Evolutionary conservation across 805 yeast genomes (phyloP).

Genomic region (Saturnispora gosingensis): DNA sequence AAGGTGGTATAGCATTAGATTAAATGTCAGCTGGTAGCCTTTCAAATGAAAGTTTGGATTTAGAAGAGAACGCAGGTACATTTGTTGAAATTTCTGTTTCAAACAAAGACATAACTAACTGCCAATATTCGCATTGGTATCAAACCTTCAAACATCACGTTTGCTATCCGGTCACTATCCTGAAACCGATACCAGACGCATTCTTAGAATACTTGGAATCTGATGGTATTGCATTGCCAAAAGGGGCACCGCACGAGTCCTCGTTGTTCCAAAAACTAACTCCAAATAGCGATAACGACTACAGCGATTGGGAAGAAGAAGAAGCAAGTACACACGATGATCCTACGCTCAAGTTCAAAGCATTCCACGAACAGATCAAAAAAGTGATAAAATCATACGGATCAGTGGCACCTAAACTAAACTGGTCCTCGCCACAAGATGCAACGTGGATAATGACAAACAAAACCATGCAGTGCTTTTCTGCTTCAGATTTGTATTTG

Average conservation of each 20-base stretch:
- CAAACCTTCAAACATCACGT: constrained; percentile 36
- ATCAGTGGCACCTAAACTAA: constrained; percentile 75
- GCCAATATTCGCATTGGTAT: constrained; percentile 56
- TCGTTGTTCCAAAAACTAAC: constrained; percentile 24
- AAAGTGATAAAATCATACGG: constrained; percentile 40
- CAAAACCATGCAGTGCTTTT: constrained; percentile 62
- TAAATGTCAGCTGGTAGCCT: not conserved
- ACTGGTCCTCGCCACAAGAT: constrained; percentile 97
- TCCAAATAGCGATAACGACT: constrained; percentile 50
- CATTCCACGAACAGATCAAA: constrained; percentile 47
- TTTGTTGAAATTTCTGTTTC: constrained; percentile 23
- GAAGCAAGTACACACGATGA: constrained; percentile 22
- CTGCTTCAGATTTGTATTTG: constrained; percentile 68
- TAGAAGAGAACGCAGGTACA: constrained; percentile 7
- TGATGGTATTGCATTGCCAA: constrained; percentile 62
- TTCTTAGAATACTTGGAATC: constrained; percentile 52
- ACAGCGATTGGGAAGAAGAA: constrained; percentile 65
- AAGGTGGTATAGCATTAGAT: not conserved
- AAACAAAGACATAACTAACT: constrained; percentile 37
- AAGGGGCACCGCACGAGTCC: constrained; percentile 30
- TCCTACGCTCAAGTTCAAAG: constrained; percentile 45
- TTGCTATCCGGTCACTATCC: constrained; percentile 38
- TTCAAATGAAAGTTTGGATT: not conserved
- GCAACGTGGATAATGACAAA: constrained; percentile 85
- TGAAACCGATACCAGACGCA: constrained; percentile 47